phyloP scores from a whole-genome alignment of 805 yeast genomes.

The Metschnikowia reukaufii region DNA sequence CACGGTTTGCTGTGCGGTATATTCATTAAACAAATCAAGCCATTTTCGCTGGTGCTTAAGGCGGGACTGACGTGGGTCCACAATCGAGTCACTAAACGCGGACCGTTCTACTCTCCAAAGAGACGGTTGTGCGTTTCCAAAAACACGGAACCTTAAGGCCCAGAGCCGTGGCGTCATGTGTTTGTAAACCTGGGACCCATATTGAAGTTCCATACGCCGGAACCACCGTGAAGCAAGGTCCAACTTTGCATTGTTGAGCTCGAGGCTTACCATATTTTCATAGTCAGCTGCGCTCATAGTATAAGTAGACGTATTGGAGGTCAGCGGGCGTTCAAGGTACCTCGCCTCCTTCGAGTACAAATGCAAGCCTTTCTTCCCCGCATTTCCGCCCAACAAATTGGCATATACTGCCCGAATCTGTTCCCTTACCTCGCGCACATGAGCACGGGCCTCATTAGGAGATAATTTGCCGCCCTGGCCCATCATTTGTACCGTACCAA shows the following conservation, averaged over 20 bases:
- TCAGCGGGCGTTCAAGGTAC: conserved; percentile 1
- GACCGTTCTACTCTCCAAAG: conserved; percentile 31
- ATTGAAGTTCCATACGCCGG: conserved; percentile 30
- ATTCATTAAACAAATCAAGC: conserved; percentile 27
- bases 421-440: conserved; percentile 15
- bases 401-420: conserved; percentile 17
- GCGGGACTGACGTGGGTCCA: conserved; percentile 23
- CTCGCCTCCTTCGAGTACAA: conserved; percentile 7
- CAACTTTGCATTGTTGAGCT: conserved; percentile 34
- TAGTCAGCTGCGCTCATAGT: conserved; percentile 26
- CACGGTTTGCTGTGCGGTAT: conserved; percentile 14
- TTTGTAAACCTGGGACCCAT: conserved; percentile 7
- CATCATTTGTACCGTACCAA: conserved; percentile 9
- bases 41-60: conserved; percentile 23
- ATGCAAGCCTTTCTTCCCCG: conserved; percentile 5
- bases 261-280: conserved; percentile 39
- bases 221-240: conserved; percentile 45
- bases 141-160: conserved; percentile 34
- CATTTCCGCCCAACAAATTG: conserved; percentile 12
- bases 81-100: conserved; percentile 19
- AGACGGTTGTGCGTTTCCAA: conserved; percentile 32
- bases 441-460: conserved; percentile 5
- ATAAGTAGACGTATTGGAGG: background rate
- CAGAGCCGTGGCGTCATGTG: conserved; percentile 36
- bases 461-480: background rate